phyloP scores from a whole-genome alignment of 805 yeast species.

The Kodamaea hsintzibuensis region DNA sequence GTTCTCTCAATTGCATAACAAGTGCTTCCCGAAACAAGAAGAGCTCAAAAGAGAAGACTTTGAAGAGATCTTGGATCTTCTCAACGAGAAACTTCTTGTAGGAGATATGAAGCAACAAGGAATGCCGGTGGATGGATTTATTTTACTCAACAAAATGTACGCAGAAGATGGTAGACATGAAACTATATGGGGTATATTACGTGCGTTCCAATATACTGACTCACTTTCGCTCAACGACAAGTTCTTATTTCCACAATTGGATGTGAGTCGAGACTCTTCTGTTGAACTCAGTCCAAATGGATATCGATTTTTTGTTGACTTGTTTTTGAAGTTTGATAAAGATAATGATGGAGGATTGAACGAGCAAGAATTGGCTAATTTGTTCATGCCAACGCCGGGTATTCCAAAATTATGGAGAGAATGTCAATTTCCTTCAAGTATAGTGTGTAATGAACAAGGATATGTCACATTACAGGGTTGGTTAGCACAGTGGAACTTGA shows the following conservation, averaged over 20 bases:
- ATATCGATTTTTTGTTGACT: conserved; percentile 85
- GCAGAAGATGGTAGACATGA: conserved; percentile 95
- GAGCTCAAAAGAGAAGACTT: conserved; percentile 32
- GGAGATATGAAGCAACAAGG: conserved; percentile 42
- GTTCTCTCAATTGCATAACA: conserved; percentile 64
- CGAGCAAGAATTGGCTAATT: conserved; percentile 61
- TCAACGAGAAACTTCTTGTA: conserved; percentile 23
- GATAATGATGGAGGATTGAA: conserved; percentile 97
- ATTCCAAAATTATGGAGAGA: conserved; percentile 86
- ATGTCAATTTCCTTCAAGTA: conserved; percentile 79
- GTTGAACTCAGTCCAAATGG: conserved; percentile 94
- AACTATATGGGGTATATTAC: conserved; percentile 91
- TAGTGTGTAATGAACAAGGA: conserved; percentile 89
- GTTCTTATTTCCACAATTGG: conserved; percentile 75
- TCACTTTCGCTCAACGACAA: conserved; percentile 82
- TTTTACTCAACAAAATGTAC: conserved; percentile 73
- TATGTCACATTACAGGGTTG: conserved; percentile 94
- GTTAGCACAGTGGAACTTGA: conserved; percentile 99
- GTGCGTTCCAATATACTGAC: conserved; percentile 89
- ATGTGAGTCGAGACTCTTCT: conserved; percentile 70
- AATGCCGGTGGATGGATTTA: conserved; percentile 71
- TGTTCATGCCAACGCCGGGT: conserved; percentile 92
- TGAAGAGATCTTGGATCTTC: conserved; percentile 38
- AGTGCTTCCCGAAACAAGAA: conserved; percentile 62
- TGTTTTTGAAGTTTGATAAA: conserved; percentile 83